Evolutionary conservation across 768 basidiomycete species (phyloP).

Genomic region (Lentinula boryana): DNA sequence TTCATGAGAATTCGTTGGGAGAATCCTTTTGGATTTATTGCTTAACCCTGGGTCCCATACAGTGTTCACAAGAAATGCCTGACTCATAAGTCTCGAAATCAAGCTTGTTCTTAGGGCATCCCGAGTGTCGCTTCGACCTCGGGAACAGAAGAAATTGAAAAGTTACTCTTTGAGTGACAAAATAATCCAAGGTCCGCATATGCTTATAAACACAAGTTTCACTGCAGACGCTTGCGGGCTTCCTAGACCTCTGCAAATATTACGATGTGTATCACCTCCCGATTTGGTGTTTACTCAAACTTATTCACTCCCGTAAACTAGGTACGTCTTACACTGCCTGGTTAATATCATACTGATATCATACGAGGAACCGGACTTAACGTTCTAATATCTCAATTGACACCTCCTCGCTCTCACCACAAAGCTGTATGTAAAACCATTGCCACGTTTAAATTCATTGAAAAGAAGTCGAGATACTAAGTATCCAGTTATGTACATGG

Average conservation of each 20-base stretch:
- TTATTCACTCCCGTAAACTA: background rate
- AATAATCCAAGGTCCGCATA: background rate
- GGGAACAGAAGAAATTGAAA: background rate
- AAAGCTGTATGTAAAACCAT: background rate
- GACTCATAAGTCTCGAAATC: background rate
- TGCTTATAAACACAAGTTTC: background rate
- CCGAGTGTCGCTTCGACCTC: background rate
- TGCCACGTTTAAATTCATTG: background rate
- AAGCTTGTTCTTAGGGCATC: background rate
- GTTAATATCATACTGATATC: background rate
- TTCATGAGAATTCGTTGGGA: background rate
- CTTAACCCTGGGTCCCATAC: background rate
- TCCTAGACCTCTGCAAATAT: background rate
- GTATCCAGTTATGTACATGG: background rate
- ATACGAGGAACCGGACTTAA: constrained; percentile 5
- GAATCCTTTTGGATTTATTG: background rate
- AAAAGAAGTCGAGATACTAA: background rate
- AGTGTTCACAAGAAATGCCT: background rate
- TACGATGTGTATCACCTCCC: background rate
- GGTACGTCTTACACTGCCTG: background rate
- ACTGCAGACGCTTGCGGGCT: background rate
- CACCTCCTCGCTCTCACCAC: background rate
- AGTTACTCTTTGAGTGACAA: background rate
- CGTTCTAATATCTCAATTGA: background rate
- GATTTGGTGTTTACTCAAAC: background rate